Base-by-base conservation (phyloP, 768 basidiomycete species). In the Naganishia friedmannii region DNA sequence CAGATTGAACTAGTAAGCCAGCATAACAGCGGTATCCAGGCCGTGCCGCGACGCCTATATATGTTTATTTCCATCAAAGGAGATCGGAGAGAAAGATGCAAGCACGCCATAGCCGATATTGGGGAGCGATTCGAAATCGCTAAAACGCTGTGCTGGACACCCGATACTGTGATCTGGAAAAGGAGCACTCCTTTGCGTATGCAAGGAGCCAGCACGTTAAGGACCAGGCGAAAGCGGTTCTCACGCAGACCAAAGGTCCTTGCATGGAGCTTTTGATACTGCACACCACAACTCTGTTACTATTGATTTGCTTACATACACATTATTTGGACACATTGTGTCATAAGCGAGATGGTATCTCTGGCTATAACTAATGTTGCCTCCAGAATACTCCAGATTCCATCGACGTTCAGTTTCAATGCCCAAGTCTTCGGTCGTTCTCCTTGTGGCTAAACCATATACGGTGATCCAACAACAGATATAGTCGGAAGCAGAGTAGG, bases 401-500 rank as follows among this genome's bases (percentile, higher is more conserved):
- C 15, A 13, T 42, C 42, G 2, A 10, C 9, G 42, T 17, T 42
- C 42, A 51, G 48, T 51, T 51, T 21, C 13, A 42, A 12, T 63
- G 46, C 53, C 65, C 19, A 23, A 69, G 39, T 48, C 68, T 8
- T 58, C 58, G 10, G 29, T 57, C 39, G 29, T 69, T 69, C 34
- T 69, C 68, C 56, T 53, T 69, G 45, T 69, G 56, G 34, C 68
- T 69, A 46, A 60, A 77, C 72, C 77, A 76, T 69, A 71, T 78
- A 1, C 77, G 70, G 74, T 83, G 80, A 28, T 73, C 70, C 54
- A 82, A 67, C 34, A 80, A 68, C 46, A 82, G 67, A 68, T 81
- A 82, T 17, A 77, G 67, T 42, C 77, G 73, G 77, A 83, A 82
- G 60, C 78, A 79, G 32, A 78, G 74, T 42, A 77, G 70, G 1